Base-by-base conservation (phyloP, 331 rosid genomes). In the Saraca asoca region DNA sequence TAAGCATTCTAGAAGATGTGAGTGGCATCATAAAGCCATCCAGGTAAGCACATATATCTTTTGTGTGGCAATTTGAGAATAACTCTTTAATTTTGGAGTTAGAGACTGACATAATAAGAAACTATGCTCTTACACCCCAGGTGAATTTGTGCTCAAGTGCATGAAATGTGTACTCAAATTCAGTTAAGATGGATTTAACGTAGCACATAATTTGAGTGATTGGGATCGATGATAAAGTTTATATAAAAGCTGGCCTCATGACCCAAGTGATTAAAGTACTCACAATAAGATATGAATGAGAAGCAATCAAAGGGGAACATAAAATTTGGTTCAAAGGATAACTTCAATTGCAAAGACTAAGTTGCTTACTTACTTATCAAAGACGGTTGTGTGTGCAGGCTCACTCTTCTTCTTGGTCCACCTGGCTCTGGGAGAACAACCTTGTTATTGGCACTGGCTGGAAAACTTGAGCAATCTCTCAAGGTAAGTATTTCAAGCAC, bases 381-480 rank as follows among this genome's bases (percentile, higher is more conserved):
- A 71, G 9, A 53, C 68, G 80, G 48, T 69, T 79, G 17, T 66
- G 60, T 43, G 50, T 82, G 85, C 91, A 91, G 95, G 88, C 83
- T 88, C 63, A 88, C 95, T 37, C 85, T 91, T 62, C 85, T 91
- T 50, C 95, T 91, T 19, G 97, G 95, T 46, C 91, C 97, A 34
- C 95, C 95, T 6, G 91, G 95, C 59, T 84, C 91, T 60, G 94
- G 97, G 42, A 88, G 88, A 80, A 88, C 95, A 4, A 88, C 95
- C 57, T 76, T 91, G 43, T 77, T 91, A 52, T 43, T 66, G 80
- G 89, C 91, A 5, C 81, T 91, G 7, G 87, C 95, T 0, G 94
- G 94, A 70, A 91, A 84, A 48, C 74, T 84, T 18, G 83, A 80
- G 68, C 78, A 82, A 53, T 84, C 94, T 62, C 91, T 91, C 52